phyloP scores from a whole-genome alignment of 768 basidiomycete genomes.

The Vararia minispora region DNA sequence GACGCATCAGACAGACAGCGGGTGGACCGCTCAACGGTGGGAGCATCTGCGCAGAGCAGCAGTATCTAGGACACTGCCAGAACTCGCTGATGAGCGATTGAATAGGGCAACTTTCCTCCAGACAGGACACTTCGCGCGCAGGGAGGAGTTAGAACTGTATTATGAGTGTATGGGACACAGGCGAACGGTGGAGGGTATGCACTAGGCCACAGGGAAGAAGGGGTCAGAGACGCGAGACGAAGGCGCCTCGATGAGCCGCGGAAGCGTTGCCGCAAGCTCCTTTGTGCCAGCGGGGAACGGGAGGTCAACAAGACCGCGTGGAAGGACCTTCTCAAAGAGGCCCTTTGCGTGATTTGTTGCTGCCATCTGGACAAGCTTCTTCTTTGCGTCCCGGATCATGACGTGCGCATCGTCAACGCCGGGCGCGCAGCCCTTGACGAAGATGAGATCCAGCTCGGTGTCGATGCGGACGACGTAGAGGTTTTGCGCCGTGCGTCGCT shows the following conservation, averaged over 20 bases:
- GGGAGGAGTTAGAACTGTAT: no score
- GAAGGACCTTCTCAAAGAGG: conserved; percentile 64
- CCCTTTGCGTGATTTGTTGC: conserved; percentile 60
- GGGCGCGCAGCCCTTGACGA: conserved; percentile 84
- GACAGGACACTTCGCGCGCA: no score
- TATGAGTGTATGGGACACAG: no score
- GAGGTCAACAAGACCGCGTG: conserved; percentile 71
- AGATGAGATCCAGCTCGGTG: conserved; percentile 75
- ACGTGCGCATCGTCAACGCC: conserved; percentile 86
- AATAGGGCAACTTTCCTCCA: no score
- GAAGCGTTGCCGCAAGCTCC: conserved; percentile 58
- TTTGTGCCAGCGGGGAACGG: conserved; percentile 89
- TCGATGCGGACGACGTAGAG: conserved; percentile 85
- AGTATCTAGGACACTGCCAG: no score
- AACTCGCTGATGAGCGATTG: no score
- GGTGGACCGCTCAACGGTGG: no score
- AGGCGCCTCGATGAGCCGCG: conserved; percentile 59
- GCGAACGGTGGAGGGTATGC: no score
- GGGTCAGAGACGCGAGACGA: conserved; percentile 59
- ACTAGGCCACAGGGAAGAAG: conserved; percentile 63
- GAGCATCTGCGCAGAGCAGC: no score
- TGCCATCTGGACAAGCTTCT: conserved; percentile 58
- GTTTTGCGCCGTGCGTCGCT: conserved; percentile 77
- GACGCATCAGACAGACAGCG: no score
- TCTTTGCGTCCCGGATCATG: conserved; percentile 79